Base-by-base conservation (phyloP, 768 basidiomycete genomes). In the Fomitopsis pulvina region DNA sequence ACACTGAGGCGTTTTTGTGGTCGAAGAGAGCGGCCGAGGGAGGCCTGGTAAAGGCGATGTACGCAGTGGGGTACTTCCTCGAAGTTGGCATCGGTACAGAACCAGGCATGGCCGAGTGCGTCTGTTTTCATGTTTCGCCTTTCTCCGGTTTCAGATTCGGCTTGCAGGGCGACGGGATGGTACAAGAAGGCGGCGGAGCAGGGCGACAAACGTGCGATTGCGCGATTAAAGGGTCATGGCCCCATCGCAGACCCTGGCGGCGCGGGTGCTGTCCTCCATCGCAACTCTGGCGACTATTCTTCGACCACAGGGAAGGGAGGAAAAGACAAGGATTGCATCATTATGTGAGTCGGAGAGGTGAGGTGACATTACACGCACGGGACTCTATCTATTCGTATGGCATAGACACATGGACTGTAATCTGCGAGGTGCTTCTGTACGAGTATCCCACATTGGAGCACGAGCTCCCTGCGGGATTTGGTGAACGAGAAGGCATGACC, bases 1-100 rank as follows among this genome's bases (percentile, higher is more conserved):
- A 99, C 64, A 98, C 95, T 0, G 96, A 99, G 63, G 96, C 96
- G 10, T 98, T 83, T 68, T 72, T 99, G 2, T 99, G 96, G 96
- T 92, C 96, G 4, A 89, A 89, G 68, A 93, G 85, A 61, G 93
- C 96, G 21, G 94, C 93, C 16, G 94, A 97, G 26, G 81, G 78
- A 10, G 95, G 92, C 0, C 76, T 99, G 12, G 79, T 83, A 4
- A 99, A 99, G 66, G 96, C 96, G 10, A 89, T 96, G 83, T 99
- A 99, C 58, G 96, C 94, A 20, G 85, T 94, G 1, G 96, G 96
- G 1, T 99, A 99, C 72, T 99, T 99, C 66, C 78, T 85, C 55
- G 95, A 99, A 71, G 92, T 95, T 41, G 95, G 94, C 32, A 91
- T 93, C 52, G 91, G 91, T 37, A 89, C 87, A 38, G 61, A 75